Evolutionary conservation across 345 rosid genomes (phyloP).

Genomic region (Linum tenue): DNA sequence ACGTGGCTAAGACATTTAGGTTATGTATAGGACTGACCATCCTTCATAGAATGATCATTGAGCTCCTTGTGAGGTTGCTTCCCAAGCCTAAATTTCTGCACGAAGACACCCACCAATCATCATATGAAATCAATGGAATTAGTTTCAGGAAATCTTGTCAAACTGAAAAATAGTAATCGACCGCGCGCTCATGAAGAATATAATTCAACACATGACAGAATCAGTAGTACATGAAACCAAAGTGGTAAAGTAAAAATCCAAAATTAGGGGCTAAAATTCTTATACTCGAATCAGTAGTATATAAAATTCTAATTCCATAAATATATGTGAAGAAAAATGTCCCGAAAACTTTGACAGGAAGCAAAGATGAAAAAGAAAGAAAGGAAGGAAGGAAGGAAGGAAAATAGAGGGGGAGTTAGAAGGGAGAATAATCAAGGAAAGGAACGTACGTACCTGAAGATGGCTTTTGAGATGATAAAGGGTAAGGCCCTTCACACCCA

Average conservation of each 20-base stretch:
- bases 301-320: too few species aligned
- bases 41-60: constrained; percentile 88
- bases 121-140: neutral
- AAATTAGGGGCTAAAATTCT: too few species aligned
- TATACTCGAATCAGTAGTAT: too few species aligned
- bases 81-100: constrained; percentile 93
- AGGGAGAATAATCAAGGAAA: neutral
- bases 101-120: too few species aligned
- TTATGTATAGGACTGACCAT: constrained; percentile 36
- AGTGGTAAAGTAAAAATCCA: too few species aligned
- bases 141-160: neutral
- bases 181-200: too few species aligned
- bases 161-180: neutral
- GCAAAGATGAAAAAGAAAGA: neutral
- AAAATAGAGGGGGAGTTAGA: neutral
- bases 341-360: neutral
- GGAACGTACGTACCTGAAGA: constrained; percentile 99
- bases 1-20: too few species aligned
- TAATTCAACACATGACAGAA: too few species aligned
- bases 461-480: constrained; percentile 99
- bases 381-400: neutral
- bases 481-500: constrained; percentile 99
- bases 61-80: constrained; percentile 99
- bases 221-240: too few species aligned
- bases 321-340: neutral